Evolutionary conservation across 139 green algal genomes (phyloP).

Genomic region (Asterochloris erici): DNA sequence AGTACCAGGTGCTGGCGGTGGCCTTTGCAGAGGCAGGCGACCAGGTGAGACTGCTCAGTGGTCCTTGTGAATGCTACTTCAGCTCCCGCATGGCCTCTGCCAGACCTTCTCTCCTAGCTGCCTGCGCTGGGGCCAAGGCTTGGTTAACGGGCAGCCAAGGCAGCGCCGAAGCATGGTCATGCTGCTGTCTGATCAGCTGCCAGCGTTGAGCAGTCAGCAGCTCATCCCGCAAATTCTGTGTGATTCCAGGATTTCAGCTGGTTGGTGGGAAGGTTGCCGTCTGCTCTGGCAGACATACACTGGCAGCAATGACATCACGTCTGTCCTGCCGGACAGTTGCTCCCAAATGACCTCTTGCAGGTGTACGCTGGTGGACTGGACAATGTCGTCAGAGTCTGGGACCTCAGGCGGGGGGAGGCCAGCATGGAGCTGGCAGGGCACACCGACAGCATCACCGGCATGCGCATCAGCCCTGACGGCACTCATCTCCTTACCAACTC

Average conservation of each 20-base stretch:
- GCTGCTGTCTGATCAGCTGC: no score
- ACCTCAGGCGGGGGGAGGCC: constrained; percentile 70
- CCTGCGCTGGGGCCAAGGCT: not conserved
- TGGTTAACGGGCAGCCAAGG: no score
- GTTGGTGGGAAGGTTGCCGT: no score
- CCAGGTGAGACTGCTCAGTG: constrained; percentile 41
- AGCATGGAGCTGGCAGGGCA: constrained; percentile 69
- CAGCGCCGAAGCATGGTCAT: no score
- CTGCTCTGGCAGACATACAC: no score
- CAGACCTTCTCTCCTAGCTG: constrained; percentile 17
- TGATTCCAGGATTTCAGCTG: no score
- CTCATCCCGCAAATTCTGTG: no score
- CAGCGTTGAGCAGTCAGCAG: no score
- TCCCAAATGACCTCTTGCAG: not conserved
- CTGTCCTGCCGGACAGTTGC: no score
- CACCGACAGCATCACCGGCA: constrained; percentile 78
- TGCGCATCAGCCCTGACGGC: constrained; percentile 80
- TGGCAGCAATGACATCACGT: no score
- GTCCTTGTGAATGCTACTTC: no score
- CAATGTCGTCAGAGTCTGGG: constrained; percentile 85
- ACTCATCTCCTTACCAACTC: constrained; percentile 88
- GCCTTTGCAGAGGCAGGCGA: constrained; percentile 79
- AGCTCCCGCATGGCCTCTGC: no score
- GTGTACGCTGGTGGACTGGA: constrained; percentile 88
- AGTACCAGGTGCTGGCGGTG: constrained; percentile 76